Evolutionary conservation across 495 filamentous ascomycete genomes (phyloP).

Genomic region (Penicillium tannophilum): DNA sequence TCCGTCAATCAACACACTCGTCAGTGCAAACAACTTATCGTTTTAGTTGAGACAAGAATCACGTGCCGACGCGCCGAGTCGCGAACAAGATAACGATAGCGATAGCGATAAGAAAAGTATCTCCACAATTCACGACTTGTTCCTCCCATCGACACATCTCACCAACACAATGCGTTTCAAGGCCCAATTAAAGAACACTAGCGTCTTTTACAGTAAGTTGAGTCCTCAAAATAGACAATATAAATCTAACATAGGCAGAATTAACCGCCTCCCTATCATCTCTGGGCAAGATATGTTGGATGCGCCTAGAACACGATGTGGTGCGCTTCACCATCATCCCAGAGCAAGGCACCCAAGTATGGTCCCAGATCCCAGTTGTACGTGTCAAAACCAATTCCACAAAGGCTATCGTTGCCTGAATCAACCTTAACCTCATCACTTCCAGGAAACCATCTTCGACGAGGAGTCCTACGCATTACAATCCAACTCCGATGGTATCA

Average conservation of each 20-base stretch:
- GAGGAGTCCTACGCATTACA: conserved; percentile 72
- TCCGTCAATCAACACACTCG: too few species aligned
- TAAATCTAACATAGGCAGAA: conserved; percentile 52
- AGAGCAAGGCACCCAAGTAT: conserved; percentile 91
- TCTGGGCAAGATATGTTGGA: conserved; percentile 90
- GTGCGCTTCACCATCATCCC: conserved; percentile 95
- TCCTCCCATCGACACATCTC: conserved; percentile 13
- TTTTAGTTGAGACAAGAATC: neutral
- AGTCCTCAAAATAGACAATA: neutral
- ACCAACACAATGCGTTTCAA: conserved; percentile 71
- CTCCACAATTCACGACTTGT: conserved; percentile 14
- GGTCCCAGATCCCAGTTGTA: conserved; percentile 70
- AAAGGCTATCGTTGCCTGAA: neutral
- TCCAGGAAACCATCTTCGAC: conserved; percentile 81
- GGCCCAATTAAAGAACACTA: conserved; percentile 76
- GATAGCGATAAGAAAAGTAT: conserved; percentile 27
- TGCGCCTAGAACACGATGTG: conserved; percentile 81
- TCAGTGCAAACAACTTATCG: too few species aligned
- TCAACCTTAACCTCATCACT: neutral
- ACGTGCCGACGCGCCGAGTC: neutral
- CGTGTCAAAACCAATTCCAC: conserved; percentile 31
- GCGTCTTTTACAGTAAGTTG: conserved; percentile 76
- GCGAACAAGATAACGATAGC: conserved; percentile 3
- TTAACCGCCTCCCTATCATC: conserved; percentile 82
- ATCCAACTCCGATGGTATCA: conserved; percentile 80